phyloP scores from a whole-genome alignment of 345 rosid species.

The Linum trigynum region DNA sequence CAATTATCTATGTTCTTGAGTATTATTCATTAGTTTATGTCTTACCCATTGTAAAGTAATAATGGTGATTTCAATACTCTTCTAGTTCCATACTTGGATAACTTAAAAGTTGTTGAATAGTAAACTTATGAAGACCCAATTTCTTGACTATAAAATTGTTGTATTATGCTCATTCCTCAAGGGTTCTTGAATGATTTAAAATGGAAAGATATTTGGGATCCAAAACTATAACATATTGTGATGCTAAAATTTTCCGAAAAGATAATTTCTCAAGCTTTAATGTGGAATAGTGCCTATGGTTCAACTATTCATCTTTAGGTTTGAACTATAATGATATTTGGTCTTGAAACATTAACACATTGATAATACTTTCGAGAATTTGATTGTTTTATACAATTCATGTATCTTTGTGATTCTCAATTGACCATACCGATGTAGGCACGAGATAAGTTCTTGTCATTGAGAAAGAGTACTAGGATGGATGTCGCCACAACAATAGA shows the following conservation, averaged over 20 bases:
- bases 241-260: not conserved
- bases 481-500: constrained; percentile 55
- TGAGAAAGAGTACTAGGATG: constrained; percentile 62
- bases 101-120: too few species aligned
- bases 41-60: not conserved
- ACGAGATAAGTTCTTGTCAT: constrained; percentile 66
- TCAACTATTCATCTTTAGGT: not conserved
- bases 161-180: not conserved
- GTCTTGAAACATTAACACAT: not conserved
- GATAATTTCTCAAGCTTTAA: too few species aligned
- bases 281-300: not conserved
- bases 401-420: not conserved
- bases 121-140: not conserved
- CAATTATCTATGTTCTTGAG: not conserved
- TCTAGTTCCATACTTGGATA: too few species aligned
- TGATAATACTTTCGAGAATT: not conserved
- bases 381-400: too few species aligned
- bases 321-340: not conserved
- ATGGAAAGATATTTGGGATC: not conserved
- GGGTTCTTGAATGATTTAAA: not conserved
- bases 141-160: not conserved
- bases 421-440: constrained; percentile 33
- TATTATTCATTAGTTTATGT: too few species aligned
- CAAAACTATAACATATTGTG: not conserved
- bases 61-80: not conserved